These are phyloP conservation scores for Salix koriyanagi DNA, from an alignment of 345 rosid genomes.

Conservation along the genomic window DNA sequence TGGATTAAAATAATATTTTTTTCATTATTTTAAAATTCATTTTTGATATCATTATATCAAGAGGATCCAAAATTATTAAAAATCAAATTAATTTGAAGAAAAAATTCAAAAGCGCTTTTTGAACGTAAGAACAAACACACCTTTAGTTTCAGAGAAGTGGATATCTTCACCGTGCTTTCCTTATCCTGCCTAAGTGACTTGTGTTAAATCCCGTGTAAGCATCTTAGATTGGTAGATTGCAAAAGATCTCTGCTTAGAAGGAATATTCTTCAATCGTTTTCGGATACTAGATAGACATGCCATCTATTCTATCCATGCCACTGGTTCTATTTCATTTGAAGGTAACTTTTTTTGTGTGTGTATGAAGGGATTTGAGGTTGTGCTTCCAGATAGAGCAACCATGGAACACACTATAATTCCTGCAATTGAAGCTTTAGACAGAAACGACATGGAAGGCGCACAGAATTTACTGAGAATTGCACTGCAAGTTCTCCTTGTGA, in stretches of 20 bases:
- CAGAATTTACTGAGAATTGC: constrained; percentile 46
- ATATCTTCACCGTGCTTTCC: not conserved
- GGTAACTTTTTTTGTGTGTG: not conserved
- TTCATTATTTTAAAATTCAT: too few species aligned
- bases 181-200: not conserved
- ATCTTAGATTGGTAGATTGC: not conserved
- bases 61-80: too few species aligned
- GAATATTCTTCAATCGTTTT: not conserved
- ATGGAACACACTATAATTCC: constrained; percentile 45
- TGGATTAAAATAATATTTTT: too few species aligned
- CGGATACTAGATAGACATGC: not conserved
- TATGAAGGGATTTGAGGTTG: constrained; percentile 46
- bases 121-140: too few species aligned
- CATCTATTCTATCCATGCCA: not conserved
- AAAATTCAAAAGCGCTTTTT: too few species aligned
- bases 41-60: too few species aligned
- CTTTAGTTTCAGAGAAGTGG: not conserved
- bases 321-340: not conserved
- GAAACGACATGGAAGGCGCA: constrained; percentile 50
- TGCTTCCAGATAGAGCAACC: constrained; percentile 48
- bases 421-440: constrained; percentile 37
- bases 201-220: not conserved
- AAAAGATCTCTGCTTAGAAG: not conserved
- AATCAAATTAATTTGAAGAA: too few species aligned
- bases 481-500: constrained; percentile 49